Percentiles rank a stretch among this genome's conserved stretches.
Conservation (phyloP, 2,329 filamentous ascomycete genomes). For the Fusarium algeriense region DNA sequence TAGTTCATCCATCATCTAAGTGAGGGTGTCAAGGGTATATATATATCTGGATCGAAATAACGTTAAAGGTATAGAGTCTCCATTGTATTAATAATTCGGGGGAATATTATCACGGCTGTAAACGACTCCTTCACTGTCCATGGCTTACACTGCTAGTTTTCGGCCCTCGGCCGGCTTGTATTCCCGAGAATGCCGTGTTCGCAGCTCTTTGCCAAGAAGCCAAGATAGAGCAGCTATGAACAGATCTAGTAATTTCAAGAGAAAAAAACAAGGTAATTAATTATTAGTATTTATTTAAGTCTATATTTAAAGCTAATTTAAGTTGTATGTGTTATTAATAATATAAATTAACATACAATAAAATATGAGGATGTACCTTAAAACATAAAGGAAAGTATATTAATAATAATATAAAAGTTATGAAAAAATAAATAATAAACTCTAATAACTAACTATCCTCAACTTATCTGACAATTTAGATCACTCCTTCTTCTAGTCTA, state of each 20-base stretch:
- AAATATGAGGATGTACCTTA: too few relatives aligned
- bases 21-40: background rate
- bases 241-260: background rate
- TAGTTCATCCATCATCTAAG: background rate
- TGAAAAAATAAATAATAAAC: too few relatives aligned
- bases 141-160: background rate
- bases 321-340: too few relatives aligned
- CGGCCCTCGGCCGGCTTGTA: background rate
- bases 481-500: too few relatives aligned
- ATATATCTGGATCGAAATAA: background rate
- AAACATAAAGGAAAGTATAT: too few relatives aligned
- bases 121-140: background rate
- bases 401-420: too few relatives aligned
- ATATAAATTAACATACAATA: too few relatives aligned
- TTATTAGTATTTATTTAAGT: background rate
- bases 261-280: background rate
- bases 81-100: background rate
- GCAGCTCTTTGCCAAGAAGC: background rate
- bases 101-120: background rate
- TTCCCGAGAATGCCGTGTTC: background rate
- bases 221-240: background rate
- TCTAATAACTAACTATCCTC: too few relatives aligned
- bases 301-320: background rate
- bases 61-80: background rate
- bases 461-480: too few relatives aligned